phyloP scores from a whole-genome alignment of 768 basidiomycete species.

The Mycena galopus region DNA sequence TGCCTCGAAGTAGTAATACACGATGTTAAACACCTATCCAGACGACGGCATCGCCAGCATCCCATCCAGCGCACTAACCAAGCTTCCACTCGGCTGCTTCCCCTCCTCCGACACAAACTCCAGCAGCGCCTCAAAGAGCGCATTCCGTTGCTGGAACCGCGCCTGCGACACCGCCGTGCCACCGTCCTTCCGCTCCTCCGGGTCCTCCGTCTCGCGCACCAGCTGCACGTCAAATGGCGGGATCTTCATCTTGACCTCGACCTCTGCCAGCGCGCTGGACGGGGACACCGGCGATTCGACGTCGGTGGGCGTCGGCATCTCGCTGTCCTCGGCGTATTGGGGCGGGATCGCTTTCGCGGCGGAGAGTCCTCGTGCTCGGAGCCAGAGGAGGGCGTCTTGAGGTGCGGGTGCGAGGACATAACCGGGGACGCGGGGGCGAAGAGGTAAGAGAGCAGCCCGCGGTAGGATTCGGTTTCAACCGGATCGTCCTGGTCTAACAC shows the following conservation, averaged over 20 bases:
- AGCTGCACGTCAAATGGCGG: constrained; percentile 38
- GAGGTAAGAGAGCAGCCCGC: constrained; percentile 75
- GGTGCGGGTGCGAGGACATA: constrained; percentile 37
- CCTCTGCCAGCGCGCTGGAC: too few species aligned
- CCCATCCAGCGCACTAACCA: constrained; percentile 73
- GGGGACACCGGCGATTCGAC: constrained; percentile 8
- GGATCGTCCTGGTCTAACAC: constrained; percentile 78
- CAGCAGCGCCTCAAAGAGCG: constrained; percentile 78
- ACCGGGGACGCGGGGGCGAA: constrained; percentile 55
- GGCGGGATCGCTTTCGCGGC: constrained; percentile 60
- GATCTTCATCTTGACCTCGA: constrained; percentile 37
- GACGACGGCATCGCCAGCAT: constrained; percentile 35
- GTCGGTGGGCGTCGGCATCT: constrained; percentile 48
- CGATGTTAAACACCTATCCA: constrained; percentile 34
- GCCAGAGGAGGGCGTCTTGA: constrained; percentile 29
- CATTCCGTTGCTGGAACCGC: constrained; percentile 73
- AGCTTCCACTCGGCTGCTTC: constrained; percentile 75
- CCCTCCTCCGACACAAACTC: constrained; percentile 71
- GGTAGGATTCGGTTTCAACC: constrained; percentile 73
- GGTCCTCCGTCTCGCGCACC: constrained; percentile 40
- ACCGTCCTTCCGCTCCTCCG: constrained; percentile 33
- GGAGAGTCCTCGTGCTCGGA: constrained; percentile 48
- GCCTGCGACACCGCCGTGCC: constrained; percentile 54
- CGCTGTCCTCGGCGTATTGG: constrained; percentile 55
- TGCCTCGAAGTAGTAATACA: neutral